Percentiles rank a stretch among this genome's conserved stretches.
phyloP scores from a whole-genome alignment of 2,329 filamentous ascomycete species.

The Dothidotthia symphoricarpi region DNA sequence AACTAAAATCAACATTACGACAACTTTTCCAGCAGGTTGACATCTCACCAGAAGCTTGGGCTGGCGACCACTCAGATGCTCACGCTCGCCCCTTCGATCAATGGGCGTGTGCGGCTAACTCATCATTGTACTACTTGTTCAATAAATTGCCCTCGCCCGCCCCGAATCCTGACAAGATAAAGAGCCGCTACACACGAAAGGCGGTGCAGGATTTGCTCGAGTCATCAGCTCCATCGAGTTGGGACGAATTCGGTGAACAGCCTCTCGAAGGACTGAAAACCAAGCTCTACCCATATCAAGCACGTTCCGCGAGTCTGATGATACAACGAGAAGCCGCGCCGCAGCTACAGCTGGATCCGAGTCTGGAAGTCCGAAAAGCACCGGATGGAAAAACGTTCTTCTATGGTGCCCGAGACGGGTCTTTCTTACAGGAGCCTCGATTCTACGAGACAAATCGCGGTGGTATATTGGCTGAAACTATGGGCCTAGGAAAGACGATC shows the following conservation, averaged over 20 bases:
- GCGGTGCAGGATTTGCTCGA: constrained; percentile 58
- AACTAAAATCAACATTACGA: constrained; percentile 49
- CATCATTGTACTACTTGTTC: constrained; percentile 68
- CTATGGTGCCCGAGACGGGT: constrained; percentile 64
- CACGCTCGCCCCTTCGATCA: constrained; percentile 36
- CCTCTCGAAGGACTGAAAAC: constrained; percentile 60
- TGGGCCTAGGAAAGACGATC: constrained; percentile 79
- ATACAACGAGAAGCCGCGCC: constrained; percentile 73
- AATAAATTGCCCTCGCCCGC: constrained; percentile 69
- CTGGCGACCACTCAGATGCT: constrained; percentile 41
- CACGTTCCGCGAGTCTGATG: constrained; percentile 78
- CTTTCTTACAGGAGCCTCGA: constrained; percentile 63
- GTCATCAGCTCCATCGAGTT: constrained; percentile 26
- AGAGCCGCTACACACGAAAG: constrained; percentile 52
- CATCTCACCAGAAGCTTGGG: constrained; percentile 57
- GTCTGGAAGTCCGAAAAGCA: constrained; percentile 60
- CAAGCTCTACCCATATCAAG: constrained; percentile 73
- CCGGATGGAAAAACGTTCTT: constrained; percentile 66
- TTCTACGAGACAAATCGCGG: constrained; percentile 73
- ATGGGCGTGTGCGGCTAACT: constrained; percentile 45
- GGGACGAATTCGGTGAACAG: constrained; percentile 30
- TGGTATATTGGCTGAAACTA: constrained; percentile 77
- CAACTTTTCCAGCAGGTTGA: constrained; percentile 56
- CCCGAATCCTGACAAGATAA: constrained; percentile 53
- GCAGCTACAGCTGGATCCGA: constrained; percentile 67